Conservation (phyloP, 352 stramenopile species). For the Phytophthora syringae region DNA sequence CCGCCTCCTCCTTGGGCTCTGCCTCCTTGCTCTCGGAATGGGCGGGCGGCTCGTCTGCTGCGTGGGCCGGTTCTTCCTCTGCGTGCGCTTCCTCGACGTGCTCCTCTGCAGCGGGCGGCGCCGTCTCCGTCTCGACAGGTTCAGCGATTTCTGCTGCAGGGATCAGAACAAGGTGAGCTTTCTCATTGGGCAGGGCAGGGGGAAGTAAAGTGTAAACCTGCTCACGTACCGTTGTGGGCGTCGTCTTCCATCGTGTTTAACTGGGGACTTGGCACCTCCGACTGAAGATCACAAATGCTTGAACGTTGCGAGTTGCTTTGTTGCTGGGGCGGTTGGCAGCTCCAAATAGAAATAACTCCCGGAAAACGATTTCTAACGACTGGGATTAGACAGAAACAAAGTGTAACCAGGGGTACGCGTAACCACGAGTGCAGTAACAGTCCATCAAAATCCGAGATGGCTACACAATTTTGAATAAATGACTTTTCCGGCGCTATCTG, state of each 20-base stretch:
- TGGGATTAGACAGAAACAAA: conserved; percentile 24
- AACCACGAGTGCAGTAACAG: too few relatives aligned
- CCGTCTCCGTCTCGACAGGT: conserved; percentile 23
- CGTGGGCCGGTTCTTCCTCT: conserved; percentile 7
- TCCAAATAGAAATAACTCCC: conserved; percentile 15
- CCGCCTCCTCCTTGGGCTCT: conserved; percentile 24
- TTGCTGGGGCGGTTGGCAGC: conserved; percentile 20
- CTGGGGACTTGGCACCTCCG: conserved; percentile 20
- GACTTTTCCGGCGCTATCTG: too few relatives aligned
- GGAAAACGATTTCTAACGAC: conserved; percentile 39
- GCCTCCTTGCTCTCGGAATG: conserved; percentile 42
- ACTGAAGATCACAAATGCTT: conserved; percentile 40
- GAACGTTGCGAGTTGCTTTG: not conserved
- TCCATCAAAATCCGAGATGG: not conserved
- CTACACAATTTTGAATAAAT: not conserved
- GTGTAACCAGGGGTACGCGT: not conserved
- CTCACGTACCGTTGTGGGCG: conserved; percentile 42
- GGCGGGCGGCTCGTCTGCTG: conserved; percentile 15
- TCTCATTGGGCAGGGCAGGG: not conserved
- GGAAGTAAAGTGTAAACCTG: not conserved
- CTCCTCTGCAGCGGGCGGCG: conserved; percentile 21
- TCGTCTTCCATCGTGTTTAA: conserved; percentile 60
- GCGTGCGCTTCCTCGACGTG: not conserved
- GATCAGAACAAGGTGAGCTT: not conserved
- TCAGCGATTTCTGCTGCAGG: conserved; percentile 8